Base-by-base conservation (phyloP, 441 rosid genomes). In the Pelargonium fulgidum region DNA sequence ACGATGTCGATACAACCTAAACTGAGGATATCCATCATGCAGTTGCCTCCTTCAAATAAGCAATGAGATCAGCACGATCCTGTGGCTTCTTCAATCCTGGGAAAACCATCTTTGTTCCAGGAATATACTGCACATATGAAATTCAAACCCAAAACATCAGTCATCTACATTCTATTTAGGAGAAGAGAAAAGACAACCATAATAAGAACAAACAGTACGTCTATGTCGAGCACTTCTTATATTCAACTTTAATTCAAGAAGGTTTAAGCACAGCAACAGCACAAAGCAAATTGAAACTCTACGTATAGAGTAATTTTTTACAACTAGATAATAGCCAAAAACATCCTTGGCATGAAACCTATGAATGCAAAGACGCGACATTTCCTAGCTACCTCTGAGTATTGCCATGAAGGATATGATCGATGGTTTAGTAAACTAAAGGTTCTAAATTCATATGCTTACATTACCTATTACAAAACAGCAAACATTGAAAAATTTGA, bases 61-160 rank as follows among this genome's bases (percentile, higher is more conserved):
- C 67, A 44, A 72, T 72, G 45, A 72, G 76, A 50, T 72, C 71
- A 0, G 71, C 71, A 0, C 76, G 76, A 0, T 72, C 76, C 48
- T 72, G 63, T 4, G 76, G 76, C 71, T 72, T 72, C 70, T 72
- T 72, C 63, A 72, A 69, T 44, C 76, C 76, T 9, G 71, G 76
- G 54, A 72, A 72, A 10, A 72, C 76, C 76, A 72, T 67, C 76
- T 72, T 72, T 3, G 76, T 72, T 48, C 76, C 76, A 6, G 76
- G 76, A 67, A 72, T 72, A 45, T 72, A 72, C 76, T 72, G 71
- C 29, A 67, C 9, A 67, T 8, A 62, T 8, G 9, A 63, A 61
- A n/a, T 9, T 19, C 12, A 22, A 5, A 4, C 24, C 11, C 62
- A 20, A n/a, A n/a, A 17, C 22, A 22, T 5, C 33, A 26, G 69